Evolutionary conservation across 768 basidiomycete species (phyloP).

Genomic region (Amanita inopinata): DNA sequence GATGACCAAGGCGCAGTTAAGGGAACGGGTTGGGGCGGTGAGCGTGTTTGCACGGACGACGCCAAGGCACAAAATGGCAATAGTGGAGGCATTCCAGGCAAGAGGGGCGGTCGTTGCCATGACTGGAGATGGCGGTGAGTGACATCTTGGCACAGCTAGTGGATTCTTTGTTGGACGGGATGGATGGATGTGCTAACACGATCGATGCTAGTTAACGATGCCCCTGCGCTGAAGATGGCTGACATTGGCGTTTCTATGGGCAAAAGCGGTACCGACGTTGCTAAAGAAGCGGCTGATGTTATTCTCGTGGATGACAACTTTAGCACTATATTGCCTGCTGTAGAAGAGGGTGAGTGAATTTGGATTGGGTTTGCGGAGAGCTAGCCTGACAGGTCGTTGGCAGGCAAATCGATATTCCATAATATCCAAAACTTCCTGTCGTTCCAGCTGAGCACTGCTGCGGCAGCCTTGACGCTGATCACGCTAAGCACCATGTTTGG

Average conservation of each 20-base stretch:
- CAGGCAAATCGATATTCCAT: conserved; percentile 95
- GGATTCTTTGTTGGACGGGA: not conserved
- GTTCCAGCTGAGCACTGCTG: conserved; percentile 97
- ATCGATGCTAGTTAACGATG: conserved; percentile 68
- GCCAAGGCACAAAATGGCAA: conserved; percentile 95
- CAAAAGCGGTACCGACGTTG: conserved; percentile 96
- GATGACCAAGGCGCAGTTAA: conserved; percentile 71
- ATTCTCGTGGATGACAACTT: conserved; percentile 98
- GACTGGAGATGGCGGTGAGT: conserved; percentile 91
- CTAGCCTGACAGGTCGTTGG: conserved; percentile 6
- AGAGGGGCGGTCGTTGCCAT: conserved; percentile 89
- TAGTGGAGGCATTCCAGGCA: conserved; percentile 88
- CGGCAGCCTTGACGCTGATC: conserved; percentile 90
- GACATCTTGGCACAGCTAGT: conserved; percentile 3
- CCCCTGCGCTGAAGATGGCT: conserved; percentile 94
- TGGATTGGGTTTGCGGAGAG: conserved; percentile 2
- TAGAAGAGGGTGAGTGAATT: conserved; percentile 67
- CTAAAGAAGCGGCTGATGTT: conserved; percentile 95
- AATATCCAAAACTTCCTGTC: conserved; percentile 98
- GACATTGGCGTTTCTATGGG: conserved; percentile 99
- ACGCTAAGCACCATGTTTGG: conserved; percentile 88
- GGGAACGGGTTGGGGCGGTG: conserved; percentile 71
- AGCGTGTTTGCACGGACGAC: conserved; percentile 94
- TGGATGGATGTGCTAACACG: conserved; percentile 5
- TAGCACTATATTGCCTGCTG: conserved; percentile 85